Evolutionary conservation across 345 rosid genomes (phyloP).

Genomic region (Noccaea bulbosa): DNA sequence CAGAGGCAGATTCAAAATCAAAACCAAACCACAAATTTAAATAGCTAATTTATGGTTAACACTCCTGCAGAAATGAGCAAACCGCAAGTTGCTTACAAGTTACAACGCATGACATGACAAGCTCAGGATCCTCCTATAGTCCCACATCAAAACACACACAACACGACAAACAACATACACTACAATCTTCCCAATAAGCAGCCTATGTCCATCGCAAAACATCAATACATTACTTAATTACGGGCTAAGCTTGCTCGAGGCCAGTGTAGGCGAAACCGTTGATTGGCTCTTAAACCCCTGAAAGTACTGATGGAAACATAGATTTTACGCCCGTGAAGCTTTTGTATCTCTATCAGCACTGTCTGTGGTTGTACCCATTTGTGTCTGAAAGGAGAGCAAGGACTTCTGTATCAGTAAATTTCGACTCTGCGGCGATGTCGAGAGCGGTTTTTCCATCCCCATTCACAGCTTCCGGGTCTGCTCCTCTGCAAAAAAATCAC

Average conservation of each 20-base stretch:
- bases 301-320: slow-evolving; percentile 19
- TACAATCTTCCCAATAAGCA: slow-evolving; percentile 36
- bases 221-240: slow-evolving; percentile 31
- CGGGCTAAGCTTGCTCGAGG: slow-evolving; percentile 28
- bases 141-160: slow-evolving; percentile 38
- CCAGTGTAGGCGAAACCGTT: slow-evolving; percentile 13
- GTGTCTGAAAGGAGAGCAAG: slow-evolving; percentile 69
- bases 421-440: slow-evolving; percentile 64
- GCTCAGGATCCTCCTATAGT: slow-evolving; percentile 26
- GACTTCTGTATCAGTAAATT: slow-evolving; percentile 63
- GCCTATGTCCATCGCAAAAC: slow-evolving; percentile 39
- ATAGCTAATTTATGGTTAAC: slow-evolving; percentile 27
- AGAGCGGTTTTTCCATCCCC: slow-evolving; percentile 68
- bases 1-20: slow-evolving; percentile 15
- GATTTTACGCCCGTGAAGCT: slow-evolving; percentile 20
- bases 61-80: slow-evolving; percentile 31
- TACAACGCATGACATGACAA: slow-evolving; percentile 27
- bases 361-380: slow-evolving; percentile 50
- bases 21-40: slow-evolving; percentile 19
- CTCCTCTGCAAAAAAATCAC: slow-evolving; percentile 68
- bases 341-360: slow-evolving; percentile 26
- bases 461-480: slow-evolving; percentile 65
- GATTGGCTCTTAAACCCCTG: slow-evolving; percentile 23
- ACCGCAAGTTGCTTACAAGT: slow-evolving; percentile 28
- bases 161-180: slow-evolving; percentile 37